Conservation (phyloP, 2,329 filamentous ascomycete species). For the Beauveria medogensis region DNA sequence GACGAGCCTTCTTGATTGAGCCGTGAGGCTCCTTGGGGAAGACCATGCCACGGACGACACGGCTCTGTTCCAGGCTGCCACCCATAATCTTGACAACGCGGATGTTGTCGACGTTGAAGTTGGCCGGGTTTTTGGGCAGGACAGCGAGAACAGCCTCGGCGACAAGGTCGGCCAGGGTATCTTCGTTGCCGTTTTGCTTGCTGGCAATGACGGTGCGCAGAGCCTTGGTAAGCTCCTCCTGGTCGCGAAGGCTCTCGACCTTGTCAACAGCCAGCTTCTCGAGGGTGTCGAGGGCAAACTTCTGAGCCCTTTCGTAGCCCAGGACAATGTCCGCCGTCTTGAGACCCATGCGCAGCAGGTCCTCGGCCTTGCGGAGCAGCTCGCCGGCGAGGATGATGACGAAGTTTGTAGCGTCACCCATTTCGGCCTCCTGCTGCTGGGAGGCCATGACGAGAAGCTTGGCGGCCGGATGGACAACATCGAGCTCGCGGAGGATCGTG, state of each 20-base stretch:
- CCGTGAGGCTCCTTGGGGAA: slow-evolving; percentile 95
- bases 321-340: slow-evolving; percentile 97
- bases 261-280: slow-evolving; percentile 89
- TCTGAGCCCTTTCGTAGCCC: slow-evolving; percentile 91
- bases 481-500: slow-evolving; percentile 93
- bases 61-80: slow-evolving; percentile 86
- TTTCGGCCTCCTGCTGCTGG: slow-evolving; percentile 97
- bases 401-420: slow-evolving; percentile 97
- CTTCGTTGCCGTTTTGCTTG: slow-evolving; percentile 93
- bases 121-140: slow-evolving; percentile 85
- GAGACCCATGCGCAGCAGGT: slow-evolving; percentile 89
- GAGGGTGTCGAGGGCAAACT: slow-evolving; percentile 74
- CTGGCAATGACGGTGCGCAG: slow-evolving; percentile 91
- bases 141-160: slow-evolving; percentile 80
- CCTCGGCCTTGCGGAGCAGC: slow-evolving; percentile 92
- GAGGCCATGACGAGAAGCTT: slow-evolving; percentile 98
- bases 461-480: slow-evolving; percentile 95
- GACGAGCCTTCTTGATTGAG: slow-evolving; percentile 77
- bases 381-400: slow-evolving; percentile 95
- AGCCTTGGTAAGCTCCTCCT: slow-evolving; percentile 84
- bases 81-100: slow-evolving; percentile 99
- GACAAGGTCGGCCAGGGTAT: slow-evolving; percentile 77
- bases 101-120: slow-evolving; percentile 99
- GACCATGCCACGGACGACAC: slow-evolving; percentile 96
- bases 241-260: slow-evolving; percentile 73